Base-by-base conservation (phyloP, 441 rosid species). In the Biscutella laevigata region DNA sequence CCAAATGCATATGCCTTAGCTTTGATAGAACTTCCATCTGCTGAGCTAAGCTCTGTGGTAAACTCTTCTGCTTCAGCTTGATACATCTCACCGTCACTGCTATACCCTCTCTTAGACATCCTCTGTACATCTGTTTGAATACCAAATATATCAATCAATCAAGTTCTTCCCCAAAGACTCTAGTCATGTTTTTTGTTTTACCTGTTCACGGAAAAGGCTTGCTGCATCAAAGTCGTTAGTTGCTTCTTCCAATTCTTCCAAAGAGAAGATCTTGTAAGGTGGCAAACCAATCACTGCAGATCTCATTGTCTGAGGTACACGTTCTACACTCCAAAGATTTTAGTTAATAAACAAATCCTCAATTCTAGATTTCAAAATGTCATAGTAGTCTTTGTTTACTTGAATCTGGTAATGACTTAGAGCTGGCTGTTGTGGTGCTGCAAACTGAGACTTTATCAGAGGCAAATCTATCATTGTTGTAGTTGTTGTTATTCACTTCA, bases 181-280 rank as follows among this genome's bases (percentile, higher is more conserved):
- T 21, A 17, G 33, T 51, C 35, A 41, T 49, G 43, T 16, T 53
- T 60, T 26, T 14, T 2, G 28, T 25, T 34, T 67, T 71, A 83
- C 98, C 95, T 77, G 84, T 53, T 81, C 94, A 17, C 79, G 73
- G 36, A 83, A 33, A 47, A 85, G 76, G 67, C 78, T 82, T 47
- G 65, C 46, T 44, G 77, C 71, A 68, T 91, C 86, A 48, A 91
- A 91, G 53, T 77, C 78, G 69, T 76, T 77, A 6, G 95, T 91
- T 24, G 88, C 98, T 43, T 83, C 91, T 70, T 91, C 96, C 13
- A 91, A 59, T 39, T 91, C 95, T 64, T 91, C 96, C 66, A 83
- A 64, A 12, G 79, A 68, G 77, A 81, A 85, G 34, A 72, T 70
- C 0, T 76, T 78, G 58, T 82, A 88, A 0, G 84, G 83, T 11